These are phyloP conservation scores for Tubosaeta sp. DNA, from an alignment of 768 basidiomycete genomes.

Conservation along the genomic window DNA sequence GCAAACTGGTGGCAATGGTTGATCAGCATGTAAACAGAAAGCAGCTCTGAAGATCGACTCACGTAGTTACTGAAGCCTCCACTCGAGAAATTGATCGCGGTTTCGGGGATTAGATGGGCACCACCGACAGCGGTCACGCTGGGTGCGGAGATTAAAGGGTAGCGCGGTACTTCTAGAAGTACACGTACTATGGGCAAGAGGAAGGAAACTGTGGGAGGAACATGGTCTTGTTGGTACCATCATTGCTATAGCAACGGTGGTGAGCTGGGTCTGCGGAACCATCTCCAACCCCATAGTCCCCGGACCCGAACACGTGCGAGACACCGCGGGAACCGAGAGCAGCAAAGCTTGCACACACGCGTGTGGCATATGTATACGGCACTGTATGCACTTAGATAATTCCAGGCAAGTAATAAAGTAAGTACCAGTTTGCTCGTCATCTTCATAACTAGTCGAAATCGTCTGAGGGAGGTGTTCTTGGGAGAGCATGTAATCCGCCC, in stretches of 20 bases:
- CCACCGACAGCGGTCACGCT: conserved; percentile 75
- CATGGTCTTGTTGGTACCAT: conserved; percentile 48
- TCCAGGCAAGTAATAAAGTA: no score
- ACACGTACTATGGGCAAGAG: conserved; percentile 48
- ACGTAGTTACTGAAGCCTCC: conserved; percentile 74
- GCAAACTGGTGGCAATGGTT: conserved; percentile 35
- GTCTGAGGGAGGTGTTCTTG: conserved; percentile 47
- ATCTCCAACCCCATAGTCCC: conserved; percentile 69
- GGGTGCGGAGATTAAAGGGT: neutral
- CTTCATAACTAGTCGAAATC: conserved; percentile 71
- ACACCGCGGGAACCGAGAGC: conserved; percentile 65
- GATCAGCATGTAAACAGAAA: conserved; percentile 3
- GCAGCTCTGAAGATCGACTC: conserved; percentile 6
- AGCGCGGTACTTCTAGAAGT: no score
- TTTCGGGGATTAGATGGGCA: conserved; percentile 56
- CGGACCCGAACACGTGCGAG: conserved; percentile 60
- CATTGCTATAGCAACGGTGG: conserved; percentile 55
- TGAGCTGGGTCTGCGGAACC: conserved; percentile 41
- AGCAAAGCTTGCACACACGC: conserved; percentile 15
- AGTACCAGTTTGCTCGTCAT: conserved; percentile 65
- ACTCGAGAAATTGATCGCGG: conserved; percentile 57
- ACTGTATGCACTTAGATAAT: no score
- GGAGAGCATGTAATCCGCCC: conserved; percentile 19
- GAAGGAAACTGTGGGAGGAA: conserved; percentile 65
- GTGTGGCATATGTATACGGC: no score